Base-by-base conservation (phyloP, 371 early-diverging fungal genomes). In the Phascolomyces articulosus region DNA sequence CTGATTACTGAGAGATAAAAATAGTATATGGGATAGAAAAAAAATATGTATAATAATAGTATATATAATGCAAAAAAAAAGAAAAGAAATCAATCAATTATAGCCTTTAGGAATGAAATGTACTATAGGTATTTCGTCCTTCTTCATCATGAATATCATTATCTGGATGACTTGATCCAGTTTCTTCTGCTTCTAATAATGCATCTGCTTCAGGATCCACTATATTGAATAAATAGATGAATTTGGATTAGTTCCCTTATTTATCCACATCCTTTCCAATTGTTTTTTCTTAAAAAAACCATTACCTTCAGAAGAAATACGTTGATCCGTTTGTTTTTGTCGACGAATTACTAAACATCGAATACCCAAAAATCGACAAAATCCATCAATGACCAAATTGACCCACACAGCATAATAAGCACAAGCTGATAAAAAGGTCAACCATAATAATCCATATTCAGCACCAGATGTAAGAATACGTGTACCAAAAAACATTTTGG, bases 291-390 rank as follows among this genome's bases (percentile, higher is more conserved):
- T 18, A 24, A 18, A n/a, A 34, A 56, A 10, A 9, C 18, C 1
- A 13, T 44, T 55, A 34, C 64, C 55, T 64, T 59, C 60, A 2
- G 38, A 23, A 3, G 51, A 20, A n/a, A 53, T 34, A 53, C 53
- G 58, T 34, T 60, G 62, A 6, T 64, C 60, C 0, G 64, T 24
- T 15, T 60, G 67, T 38, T 66, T 69, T 18, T 48, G 54, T 0
- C 64, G 64, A 15, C 62, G 87, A 70, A 95, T 95, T 47, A 85
- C 72, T 54, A 96, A 81, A 69, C 96, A 96, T 59, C 88, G 84
- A 78, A 96, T 96, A 62, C 87, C 88, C 48, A 96, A 82, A 68
- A 87, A 88, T 26, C 82, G 80, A 75, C 96, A 96, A 80, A 96
- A 94, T 55, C 90, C 88, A 65, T 92, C 87, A 69, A 96, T 94